Percentiles rank a stretch among this genome's conserved stretches.
Evolutionary conservation across 176 grass and related monocot species (phyloP).

Genomic region (Oryza meridionalis): DNA sequence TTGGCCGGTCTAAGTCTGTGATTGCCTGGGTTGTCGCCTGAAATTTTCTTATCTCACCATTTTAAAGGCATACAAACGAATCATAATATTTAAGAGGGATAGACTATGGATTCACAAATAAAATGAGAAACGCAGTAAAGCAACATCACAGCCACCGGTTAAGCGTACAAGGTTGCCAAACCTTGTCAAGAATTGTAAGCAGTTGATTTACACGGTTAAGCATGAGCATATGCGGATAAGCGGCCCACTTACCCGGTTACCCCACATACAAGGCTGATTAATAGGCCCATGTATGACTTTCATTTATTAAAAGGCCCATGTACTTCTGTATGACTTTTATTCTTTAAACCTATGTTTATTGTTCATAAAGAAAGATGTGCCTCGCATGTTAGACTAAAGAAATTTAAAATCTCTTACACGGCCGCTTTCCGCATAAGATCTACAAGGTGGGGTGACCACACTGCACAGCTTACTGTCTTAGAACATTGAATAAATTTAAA

Average conservation of each 20-base stretch:
- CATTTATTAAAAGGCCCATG: background rate
- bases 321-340: background rate
- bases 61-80: background rate
- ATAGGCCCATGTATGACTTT: background rate
- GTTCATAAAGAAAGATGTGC: background rate
- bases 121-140: background rate
- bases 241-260: no score
- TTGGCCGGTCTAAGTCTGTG: background rate
- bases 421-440: no score
- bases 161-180: background rate
- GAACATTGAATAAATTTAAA: background rate
- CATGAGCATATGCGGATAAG: background rate
- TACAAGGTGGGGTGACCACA: background rate
- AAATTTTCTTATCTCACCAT: constrained; percentile 3
- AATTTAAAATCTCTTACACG: background rate
- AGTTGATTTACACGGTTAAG: background rate
- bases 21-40: background rate
- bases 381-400: background rate
- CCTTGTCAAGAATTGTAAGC: background rate
- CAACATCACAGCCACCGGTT: background rate
- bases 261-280: background rate
- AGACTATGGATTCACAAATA: background rate
- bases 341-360: background rate
- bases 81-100: background rate
- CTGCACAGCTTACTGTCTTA: background rate